Base-by-base conservation (phyloP, 2,329 filamentous ascomycete species). In the Elsinoe ampelina region DNA sequence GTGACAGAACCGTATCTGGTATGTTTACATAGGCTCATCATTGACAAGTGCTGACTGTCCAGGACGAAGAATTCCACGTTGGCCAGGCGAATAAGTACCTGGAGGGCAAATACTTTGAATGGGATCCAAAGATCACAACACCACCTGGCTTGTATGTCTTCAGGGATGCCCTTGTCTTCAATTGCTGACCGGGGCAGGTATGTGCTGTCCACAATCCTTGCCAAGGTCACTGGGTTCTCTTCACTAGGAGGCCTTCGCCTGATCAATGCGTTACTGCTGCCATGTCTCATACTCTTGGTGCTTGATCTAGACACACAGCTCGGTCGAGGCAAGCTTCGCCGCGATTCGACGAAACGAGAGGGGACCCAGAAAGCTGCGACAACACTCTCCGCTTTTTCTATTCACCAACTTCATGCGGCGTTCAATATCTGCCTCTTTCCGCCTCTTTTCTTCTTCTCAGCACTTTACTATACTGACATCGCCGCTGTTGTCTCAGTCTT, bases 121-220 rank as follows among this genome's bases (percentile, higher is more conserved):
- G 93, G 93, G 91, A 98, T 71, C 86, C 92, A 59, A 98, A 97
- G 70, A 93, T 98, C 67, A 98, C 93, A 0, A 98, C 93, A 1
- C 93, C 93, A 0, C 92, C 93, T 0, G 93, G 91, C 34, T 74
- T 98, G 65, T 77, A 72, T 51, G 63, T 66, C 2, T 65, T 73
- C 7, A 70, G 70, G 15, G 71, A 32, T 5, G 19, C 0, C 22
- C 0, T 35, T n/a, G 4, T 42, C 6, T 35, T 41, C n/a, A 13
- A 52, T 20, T 13, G 17, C 54, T 59, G 30, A 57, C 35, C 13
- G 68, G 45, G 73, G 83, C 0, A 4, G 72, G 41, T 77, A 77
- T 61, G 50, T 73, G 17, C 61, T 74, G 5, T 72, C 72, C n/a
- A 68, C 71, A 35, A 54, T 73, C 2, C 58, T 72, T 1, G 65